Evolutionary conservation across 768 basidiomycete genomes (phyloP).

Genomic region (Boletus barrowsii): DNA sequence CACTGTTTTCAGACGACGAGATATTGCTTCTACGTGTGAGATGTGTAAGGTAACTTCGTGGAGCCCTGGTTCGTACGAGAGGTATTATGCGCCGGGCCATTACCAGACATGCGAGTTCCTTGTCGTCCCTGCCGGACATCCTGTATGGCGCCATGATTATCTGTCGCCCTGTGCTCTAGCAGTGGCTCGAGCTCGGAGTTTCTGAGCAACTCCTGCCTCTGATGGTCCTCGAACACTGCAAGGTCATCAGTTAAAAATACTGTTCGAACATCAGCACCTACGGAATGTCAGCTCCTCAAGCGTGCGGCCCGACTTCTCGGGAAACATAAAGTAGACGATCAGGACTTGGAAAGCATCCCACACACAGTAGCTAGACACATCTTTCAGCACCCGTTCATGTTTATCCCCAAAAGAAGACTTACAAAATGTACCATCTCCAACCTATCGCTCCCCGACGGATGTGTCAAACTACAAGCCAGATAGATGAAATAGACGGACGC

Average conservation of each 20-base stretch:
- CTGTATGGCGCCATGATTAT: constrained; percentile 14
- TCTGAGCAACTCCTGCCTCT: not conserved
- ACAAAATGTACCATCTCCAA: constrained; percentile 18
- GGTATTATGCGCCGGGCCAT: too few species aligned
- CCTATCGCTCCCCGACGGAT: not conserved
- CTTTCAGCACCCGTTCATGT: not conserved
- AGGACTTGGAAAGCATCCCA: constrained; percentile 13
- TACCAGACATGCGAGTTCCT: too few species aligned
- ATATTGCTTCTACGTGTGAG: not conserved
- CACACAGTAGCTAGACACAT: constrained; percentile 9
- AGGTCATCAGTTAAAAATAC: too few species aligned
- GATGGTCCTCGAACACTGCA: constrained; percentile 3
- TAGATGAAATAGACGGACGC: not conserved
- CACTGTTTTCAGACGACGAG: not conserved
- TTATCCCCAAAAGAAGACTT: not conserved
- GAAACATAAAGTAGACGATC: constrained; percentile 18
- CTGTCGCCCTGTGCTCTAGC: not conserved
- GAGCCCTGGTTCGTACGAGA: too few species aligned
- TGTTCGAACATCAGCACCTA: not conserved
- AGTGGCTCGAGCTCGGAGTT: not conserved
- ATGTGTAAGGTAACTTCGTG: too few species aligned
- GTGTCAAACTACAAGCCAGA: not conserved
- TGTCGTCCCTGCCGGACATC: too few species aligned
- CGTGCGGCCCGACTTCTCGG: constrained; percentile 17
- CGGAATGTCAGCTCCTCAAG: constrained; percentile 20